Base-by-base conservation (phyloP, 192 early-diverging fungal genomes). In the Diversispora epigaea region DNA sequence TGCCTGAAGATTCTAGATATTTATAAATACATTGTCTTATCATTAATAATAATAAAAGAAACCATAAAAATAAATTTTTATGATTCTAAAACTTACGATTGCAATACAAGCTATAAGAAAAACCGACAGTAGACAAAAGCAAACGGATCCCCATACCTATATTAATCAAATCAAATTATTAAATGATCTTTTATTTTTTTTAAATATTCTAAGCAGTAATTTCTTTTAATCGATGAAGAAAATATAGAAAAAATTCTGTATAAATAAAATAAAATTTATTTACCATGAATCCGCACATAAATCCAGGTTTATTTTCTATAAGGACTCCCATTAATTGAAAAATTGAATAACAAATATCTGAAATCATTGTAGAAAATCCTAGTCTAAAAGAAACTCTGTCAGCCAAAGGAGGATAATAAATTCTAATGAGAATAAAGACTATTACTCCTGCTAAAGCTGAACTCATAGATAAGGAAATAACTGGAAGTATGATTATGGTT, bases 371-470 rank as follows among this genome's bases (percentile, higher is more conserved):
- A 3, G 46, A 9, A 25, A 54, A n/a, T 21, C 44, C 50, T 43
- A 69, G 32, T 4, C 68, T 10, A 21, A 69, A 69, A 12, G 68
- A 69, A n/a, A 69, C 68, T 52, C 68, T 15, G 50, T 69, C 68
- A 21, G 68, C 68, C 15, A 69, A 21, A 21, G 44, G 9, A 9
- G 47, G 46, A 39, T 69, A 69, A 54, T 7, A 54, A 19, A 8
- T 8, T 47, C 21, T 4, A 10, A 69, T 69, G 25, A 69, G 21
- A 52, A 17, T 7, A 69, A 44, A 69, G 7, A 52, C 32, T 21
- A 49, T 11, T 15, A 47, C 4, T 12, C 15, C 44, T 3, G 19
- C 17, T 17, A 69, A 22, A 21, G 40, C 22, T 3, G 50, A 47
- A 9, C n/a, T 22, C 12, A 69, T 69, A 15, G 68, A 69, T 50